Base-by-base conservation (phyloP, 257 asterid genomes). In the Ocimum tenuiflorum region DNA sequence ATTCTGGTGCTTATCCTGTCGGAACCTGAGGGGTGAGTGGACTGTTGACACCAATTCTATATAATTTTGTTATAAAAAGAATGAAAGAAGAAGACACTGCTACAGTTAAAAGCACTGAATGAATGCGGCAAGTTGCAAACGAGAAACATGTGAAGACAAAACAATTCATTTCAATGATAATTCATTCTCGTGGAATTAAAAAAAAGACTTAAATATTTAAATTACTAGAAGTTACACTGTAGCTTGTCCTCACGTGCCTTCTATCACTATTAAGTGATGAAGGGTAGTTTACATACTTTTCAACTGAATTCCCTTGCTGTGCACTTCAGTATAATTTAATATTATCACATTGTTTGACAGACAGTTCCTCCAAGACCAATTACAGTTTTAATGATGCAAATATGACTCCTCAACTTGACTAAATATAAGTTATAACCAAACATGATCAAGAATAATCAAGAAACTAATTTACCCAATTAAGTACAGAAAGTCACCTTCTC, bases 401-500 rank as follows among this genome's bases (percentile, higher is more conserved):
- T 8, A 51, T n/a, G 57, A 51, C 20, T 27, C 39, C 49, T 50
- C n/a, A 27, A 33, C 18, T 12, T 43, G 46, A 33, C 47, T 29
- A 73, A 69, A 57, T 20, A n/a, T 33, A 35, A 42, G 29, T 47
- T 64, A 46, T 35, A 33, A 57, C 42, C 54, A 48, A 73, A 52
- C 43, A 53, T 56, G 66, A 53, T 35, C 47, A 67, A 64, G 59
- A 47, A 50, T 23, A 48, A 60, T 31, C 35, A 51, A 53, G 13
- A 24, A 68, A 39, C 31, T 15, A 36, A 51, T 20, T 29, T n/a
- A 27, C 18, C 39, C 64, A 18, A 63, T 19, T 24, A 39, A 68
- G 22, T 3, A 45, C 64, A 71, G 41, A 51, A 70, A 74, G 48
- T 57, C 75, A 94, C 99, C 97, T 94, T 90, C 79, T 94, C 99